These are phyloP conservation scores for Venturiaceae sp. DNA, from an alignment of 2,329 filamentous ascomycete genomes.

Conservation along the genomic window DNA sequence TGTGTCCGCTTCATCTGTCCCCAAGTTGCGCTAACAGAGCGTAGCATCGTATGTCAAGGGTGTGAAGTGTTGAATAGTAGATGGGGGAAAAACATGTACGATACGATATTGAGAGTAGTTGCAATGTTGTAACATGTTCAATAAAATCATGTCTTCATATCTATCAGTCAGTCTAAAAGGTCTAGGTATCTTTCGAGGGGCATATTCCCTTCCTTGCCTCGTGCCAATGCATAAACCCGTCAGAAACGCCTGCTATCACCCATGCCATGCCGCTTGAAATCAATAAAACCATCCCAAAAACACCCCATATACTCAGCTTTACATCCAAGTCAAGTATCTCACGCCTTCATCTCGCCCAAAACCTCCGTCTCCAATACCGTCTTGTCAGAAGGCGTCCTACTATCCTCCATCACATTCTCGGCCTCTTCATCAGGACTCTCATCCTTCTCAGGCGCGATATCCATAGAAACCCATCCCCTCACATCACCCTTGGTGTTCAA, in stretches of 20 bases:
- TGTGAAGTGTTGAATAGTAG: no score
- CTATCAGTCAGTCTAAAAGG: background rate
- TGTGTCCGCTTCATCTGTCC: no score
- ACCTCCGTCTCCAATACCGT: constrained; percentile 24
- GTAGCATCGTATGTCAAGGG: no score
- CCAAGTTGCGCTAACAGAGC: no score
- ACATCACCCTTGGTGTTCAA: constrained; percentile 19
- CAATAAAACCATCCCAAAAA: background rate
- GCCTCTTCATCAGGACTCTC: constrained; percentile 16
- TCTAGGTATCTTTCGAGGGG: background rate
- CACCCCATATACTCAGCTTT: background rate
- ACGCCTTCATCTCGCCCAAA: constrained; percentile 19
- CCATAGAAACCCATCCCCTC: constrained; percentile 24
- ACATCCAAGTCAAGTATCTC: no score
- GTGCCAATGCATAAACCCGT: background rate
- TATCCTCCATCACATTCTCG: constrained; percentile 22
- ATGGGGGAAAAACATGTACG: no score
- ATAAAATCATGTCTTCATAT: background rate
- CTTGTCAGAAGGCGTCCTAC: constrained; percentile 14
- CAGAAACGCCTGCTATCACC: background rate
- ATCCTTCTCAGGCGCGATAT: background rate
- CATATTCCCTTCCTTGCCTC: background rate
- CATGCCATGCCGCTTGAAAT: background rate
- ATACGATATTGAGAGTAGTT: no score
- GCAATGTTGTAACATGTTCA: no score